A percentile compares a stretch with the other conserved stretches of the same genome.
Conservation (phyloP, 1,284 basidiomycete species). For the Ustilago vetiveriae region DNA sequence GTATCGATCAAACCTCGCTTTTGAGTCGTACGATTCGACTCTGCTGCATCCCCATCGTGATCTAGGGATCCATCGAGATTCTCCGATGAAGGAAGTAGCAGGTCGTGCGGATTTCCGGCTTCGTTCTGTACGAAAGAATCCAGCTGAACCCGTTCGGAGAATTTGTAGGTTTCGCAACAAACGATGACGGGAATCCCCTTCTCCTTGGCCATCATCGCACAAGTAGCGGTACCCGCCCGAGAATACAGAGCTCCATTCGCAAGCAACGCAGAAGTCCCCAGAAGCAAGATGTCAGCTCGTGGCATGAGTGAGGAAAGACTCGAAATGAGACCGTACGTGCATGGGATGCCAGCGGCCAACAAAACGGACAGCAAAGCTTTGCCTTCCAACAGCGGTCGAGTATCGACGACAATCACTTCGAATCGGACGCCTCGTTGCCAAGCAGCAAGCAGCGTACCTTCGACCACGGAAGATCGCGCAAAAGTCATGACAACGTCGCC, state of each 20-base stretch:
- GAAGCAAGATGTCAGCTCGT: slow-evolving; percentile 80
- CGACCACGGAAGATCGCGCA: slow-evolving; percentile 92
- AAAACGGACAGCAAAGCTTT: slow-evolving; percentile 75
- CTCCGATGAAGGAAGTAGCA: slow-evolving; percentile 34
- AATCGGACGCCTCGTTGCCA: slow-evolving; percentile 74
- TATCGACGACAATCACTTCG: slow-evolving; percentile 93
- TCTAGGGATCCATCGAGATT: too few relatives aligned
- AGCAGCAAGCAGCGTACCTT: slow-evolving; percentile 85
- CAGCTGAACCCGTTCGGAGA: slow-evolving; percentile 88
- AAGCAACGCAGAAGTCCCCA: slow-evolving; percentile 92
- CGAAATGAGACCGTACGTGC: slow-evolving; percentile 91
- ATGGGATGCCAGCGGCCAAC: slow-evolving; percentile 79
- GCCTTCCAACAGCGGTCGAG: slow-evolving; percentile 92
- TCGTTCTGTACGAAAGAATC: slow-evolving; percentile 98
- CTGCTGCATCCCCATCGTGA: too few relatives aligned
- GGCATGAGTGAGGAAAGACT: slow-evolving; percentile 84
- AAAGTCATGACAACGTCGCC: slow-evolving; percentile 93
- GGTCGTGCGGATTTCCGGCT: slow-evolving; percentile 68
- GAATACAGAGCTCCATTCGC: slow-evolving; percentile 95
- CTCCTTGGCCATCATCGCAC: slow-evolving; percentile 93
- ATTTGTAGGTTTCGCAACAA: slow-evolving; percentile 99
- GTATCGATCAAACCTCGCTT: slow-evolving; percentile 40
- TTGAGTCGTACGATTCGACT: too few relatives aligned
- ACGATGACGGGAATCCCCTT: slow-evolving; percentile 91
- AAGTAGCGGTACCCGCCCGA: slow-evolving; percentile 91